Base-by-base conservation (phyloP, 371 early-diverging fungal species). In the Conidiobolus incongruus region DNA sequence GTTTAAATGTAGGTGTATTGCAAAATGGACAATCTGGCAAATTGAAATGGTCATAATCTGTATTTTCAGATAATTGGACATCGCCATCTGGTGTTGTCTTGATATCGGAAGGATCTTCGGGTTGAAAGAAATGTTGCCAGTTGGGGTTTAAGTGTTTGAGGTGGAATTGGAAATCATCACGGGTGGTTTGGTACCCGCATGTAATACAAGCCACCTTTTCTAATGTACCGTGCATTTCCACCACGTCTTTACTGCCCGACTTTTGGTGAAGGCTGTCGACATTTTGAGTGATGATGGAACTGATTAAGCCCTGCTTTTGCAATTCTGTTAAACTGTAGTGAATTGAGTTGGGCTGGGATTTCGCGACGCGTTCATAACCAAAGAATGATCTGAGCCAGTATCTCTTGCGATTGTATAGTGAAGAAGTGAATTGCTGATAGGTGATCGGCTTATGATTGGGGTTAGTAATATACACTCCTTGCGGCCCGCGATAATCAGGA, bases 361-460 rank as follows among this genome's bases (percentile, higher is more conserved):
- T 46, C 21, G 56, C 44, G 49, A 90, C 73, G 4, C 59, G 66
- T 2, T 69, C 66, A 63, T 72, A 89, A 0, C 93, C 93, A 15
- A 90, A 58, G 51, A 69, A 86, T n/a, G 77, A 77, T 3, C 91
- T 72, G 1, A 81, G 79, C 91, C 93, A 93, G 60, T 93, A 93
- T 4, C 91, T 61, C 46, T 77, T 80, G 1, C 87, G 63, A 34
- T 64, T 68, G 1, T 48, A 44, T 45, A 80, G 75, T 6, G 55
- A 53, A 4, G 62, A 44, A 2, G 70, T 52, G 45, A 85, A 74
- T 55, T 84, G 48, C 23, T 80, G 76, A 48, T 71, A 76, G 31
- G 72, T 69, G 46, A 87, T 77, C 10, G 88, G 89, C 43, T 73
- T 63, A 59, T 81, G 84, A 31, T 70, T 72, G 33, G 80, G 75